Evolutionary conservation across 2,329 filamentous ascomycete genomes (phyloP).

Genomic region (Ophidiomyces ophidiicola): DNA sequence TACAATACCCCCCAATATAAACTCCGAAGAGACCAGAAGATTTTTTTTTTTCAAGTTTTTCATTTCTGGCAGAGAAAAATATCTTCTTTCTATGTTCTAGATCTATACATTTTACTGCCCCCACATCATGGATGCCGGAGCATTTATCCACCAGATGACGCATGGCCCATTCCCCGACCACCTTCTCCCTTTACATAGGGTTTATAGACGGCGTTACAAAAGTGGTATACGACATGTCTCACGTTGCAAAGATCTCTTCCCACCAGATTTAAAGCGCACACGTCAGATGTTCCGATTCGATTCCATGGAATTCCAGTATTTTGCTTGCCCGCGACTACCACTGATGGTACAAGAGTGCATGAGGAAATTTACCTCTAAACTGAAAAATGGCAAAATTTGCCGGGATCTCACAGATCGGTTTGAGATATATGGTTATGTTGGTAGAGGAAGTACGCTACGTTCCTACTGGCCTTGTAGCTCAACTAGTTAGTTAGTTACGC

Average conservation of each 20-base stretch:
- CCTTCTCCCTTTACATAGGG: neutral
- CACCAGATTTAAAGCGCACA: neutral
- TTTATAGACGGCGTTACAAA: slow-evolving; percentile 7
- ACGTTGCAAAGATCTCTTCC: slow-evolving; percentile 3
- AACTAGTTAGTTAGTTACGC: neutral
- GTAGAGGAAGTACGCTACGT: slow-evolving; percentile 11
- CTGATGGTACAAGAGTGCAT: neutral
- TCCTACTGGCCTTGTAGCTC: too few relatives aligned
- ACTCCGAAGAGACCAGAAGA: too few relatives aligned
- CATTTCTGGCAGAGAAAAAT: neutral
- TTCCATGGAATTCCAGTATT: neutral
- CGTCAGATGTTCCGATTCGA: neutral
- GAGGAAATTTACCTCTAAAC: neutral
- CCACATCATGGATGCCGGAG: too few relatives aligned
- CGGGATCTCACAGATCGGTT: slow-evolving; percentile 8
- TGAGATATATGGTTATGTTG: slow-evolving; percentile 10
- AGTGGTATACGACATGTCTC: neutral
- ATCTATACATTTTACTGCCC: neutral
- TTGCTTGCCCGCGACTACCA: neutral
- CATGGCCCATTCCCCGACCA: neutral
- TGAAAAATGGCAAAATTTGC: neutral
- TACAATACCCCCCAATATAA: too few relatives aligned
- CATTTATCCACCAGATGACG: neutral
- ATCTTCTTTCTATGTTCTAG: neutral
- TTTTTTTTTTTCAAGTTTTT: neutral